Evolutionary conservation across 2,329 filamentous ascomycete genomes (phyloP).

Genomic region (Metarhizium brunneum): DNA sequence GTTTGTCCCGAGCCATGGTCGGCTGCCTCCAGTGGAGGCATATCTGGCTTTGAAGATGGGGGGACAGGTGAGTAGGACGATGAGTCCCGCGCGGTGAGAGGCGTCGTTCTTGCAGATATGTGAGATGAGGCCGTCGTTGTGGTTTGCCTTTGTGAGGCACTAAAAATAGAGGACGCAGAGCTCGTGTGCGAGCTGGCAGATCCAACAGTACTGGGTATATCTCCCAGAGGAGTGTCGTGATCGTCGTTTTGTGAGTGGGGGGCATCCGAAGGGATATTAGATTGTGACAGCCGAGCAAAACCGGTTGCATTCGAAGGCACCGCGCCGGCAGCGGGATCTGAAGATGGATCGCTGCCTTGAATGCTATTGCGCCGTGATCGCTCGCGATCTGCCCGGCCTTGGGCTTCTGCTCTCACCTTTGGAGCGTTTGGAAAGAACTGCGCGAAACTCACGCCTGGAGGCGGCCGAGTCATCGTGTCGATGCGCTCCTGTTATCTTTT

Average conservation of each 20-base stretch:
- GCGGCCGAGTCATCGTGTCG: constrained; percentile 69
- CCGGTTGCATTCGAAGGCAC: constrained; percentile 16
- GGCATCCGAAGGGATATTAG: constrained; percentile 16
- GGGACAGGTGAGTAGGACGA: constrained; percentile 38
- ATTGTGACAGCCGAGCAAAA: constrained; percentile 12
- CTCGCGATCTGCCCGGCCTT: constrained; percentile 26
- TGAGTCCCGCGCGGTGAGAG: constrained; percentile 32
- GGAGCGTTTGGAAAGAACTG: constrained; percentile 79
- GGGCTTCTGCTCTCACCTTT: constrained; percentile 43
- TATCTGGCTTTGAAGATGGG: constrained; percentile 42
- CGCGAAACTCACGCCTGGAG: constrained; percentile 66
- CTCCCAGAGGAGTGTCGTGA: constrained; percentile 50
- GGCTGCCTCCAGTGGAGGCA: constrained; percentile 42
- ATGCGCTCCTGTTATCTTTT: constrained; percentile 40
- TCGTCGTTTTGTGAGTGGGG: constrained; percentile 35
- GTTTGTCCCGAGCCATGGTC: constrained; percentile 21
- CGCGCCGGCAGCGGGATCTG: constrained; percentile 13
- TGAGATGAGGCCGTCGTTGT: constrained; percentile 33
- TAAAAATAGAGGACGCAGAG: constrained; percentile 64
- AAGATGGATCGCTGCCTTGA: constrained; percentile 14
- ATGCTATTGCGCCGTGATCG: constrained; percentile 16
- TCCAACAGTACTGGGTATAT: constrained; percentile 60
- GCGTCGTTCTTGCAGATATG: constrained; percentile 25
- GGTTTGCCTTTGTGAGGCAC: constrained; percentile 34
- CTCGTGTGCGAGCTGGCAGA: constrained; percentile 66